Base-by-base conservation (phyloP, 2,329 filamentous ascomycete species). In the Ceratocystis papillata region DNA sequence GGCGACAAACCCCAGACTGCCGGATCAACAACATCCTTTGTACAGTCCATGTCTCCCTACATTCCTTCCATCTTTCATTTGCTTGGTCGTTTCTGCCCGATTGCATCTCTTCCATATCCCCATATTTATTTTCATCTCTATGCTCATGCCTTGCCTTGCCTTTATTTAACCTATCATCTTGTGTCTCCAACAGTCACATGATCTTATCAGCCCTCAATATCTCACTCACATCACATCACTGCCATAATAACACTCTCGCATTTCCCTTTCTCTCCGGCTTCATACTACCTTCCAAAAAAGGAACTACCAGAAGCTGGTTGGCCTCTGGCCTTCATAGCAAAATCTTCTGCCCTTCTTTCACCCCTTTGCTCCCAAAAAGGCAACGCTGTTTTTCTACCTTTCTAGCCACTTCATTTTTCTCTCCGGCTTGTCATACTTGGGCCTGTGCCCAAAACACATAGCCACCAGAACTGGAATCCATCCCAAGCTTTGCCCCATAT, bases 401-500 rank as follows among this genome's bases (percentile, higher is more conserved):
- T 41, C 48, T 50, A 50, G 48, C 17, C n/a, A 20, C n/a, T 50
- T 20, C n/a, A 25, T n/a, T 50, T 50, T 20, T 22, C 48, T 22
- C 48, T 50, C 17, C 17, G 12, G 46, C 46, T 50, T 50, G 48
- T 50, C 48, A 20, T 50, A n/a, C 48, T 50, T 22, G 48, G 48
- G 48, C 48, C 48, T 22, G 17, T 10, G 22, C 48, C 22, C n/a
- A n/a, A 50, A 50, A 50, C 48, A 22, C n/a, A 50, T 50, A 50
- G n/a, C 37, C 37, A 41, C 37, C 37, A 41, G 37, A 41, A 15
- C 37, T 41, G 37, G 37, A 22, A 50, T 25, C 10, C 48, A 22
- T 25, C n/a, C 25, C 48, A 28, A 7, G 20, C 48, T 28, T 53
- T 53, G 48, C 15, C 25, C 48, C 63, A 63, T 65, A 64, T 64